phyloP scores from a whole-genome alignment of 1,284 basidiomycete genomes.

The Ustilago tritici region DNA sequence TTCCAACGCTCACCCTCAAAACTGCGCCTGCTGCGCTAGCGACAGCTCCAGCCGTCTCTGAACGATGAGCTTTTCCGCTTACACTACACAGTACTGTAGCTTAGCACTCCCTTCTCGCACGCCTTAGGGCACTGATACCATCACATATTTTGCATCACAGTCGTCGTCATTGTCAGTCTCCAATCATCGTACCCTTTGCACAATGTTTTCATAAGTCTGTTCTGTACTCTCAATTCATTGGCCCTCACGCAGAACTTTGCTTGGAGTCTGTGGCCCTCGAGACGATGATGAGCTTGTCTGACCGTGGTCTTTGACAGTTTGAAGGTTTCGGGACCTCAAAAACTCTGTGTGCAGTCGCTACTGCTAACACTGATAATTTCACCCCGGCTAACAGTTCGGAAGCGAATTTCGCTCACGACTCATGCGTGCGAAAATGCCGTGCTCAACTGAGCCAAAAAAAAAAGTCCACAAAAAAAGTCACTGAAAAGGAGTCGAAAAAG shows the following conservation, averaged over 20 bases:
- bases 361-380: slow-evolving; percentile 2
- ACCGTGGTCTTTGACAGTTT: neutral
- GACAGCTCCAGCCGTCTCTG: slow-evolving; percentile 36
- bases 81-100: neutral
- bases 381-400: slow-evolving; percentile 24
- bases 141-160: slow-evolving; percentile 5
- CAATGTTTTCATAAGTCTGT: neutral
- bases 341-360: neutral
- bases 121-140: neutral
- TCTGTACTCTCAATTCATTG: neutral
- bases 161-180: neutral
- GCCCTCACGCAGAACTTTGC: neutral
- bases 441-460: neutral
- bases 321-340: neutral
- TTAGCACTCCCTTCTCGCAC: neutral
- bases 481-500: slow-evolving; percentile 7
- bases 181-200: neutral
- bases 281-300: neutral
- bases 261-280: neutral
- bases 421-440: neutral
- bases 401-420: slow-evolving; percentile 8
- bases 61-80: neutral
- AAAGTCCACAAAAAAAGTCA: neutral
- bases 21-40: slow-evolving; percentile 38
- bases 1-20: slow-evolving; percentile 24